Conservation (phyloP, 345 rosid species). For the Conringia planisiliqua region DNA sequence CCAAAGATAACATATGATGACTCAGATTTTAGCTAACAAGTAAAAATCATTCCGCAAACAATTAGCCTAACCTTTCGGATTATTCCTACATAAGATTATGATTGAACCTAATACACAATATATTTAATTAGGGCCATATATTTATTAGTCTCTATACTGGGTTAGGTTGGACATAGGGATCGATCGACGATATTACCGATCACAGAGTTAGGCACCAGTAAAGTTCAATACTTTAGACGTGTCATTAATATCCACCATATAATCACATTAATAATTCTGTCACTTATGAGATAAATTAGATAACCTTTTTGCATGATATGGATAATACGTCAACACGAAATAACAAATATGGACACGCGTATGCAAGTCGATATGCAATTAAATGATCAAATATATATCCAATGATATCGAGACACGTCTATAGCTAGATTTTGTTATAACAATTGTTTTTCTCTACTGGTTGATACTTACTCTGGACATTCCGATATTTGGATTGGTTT, state of each 20-base stretch:
- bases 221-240: conserved; percentile 7
- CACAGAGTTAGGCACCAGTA: conserved; percentile 18
- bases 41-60: not conserved
- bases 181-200: not conserved
- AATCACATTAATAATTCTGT: not conserved
- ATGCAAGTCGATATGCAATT: not conserved
- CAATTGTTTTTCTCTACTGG: not conserved
- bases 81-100: not conserved
- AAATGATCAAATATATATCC: not conserved
- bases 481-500: no score
- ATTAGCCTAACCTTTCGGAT: not conserved
- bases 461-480: no score
- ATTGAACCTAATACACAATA: not conserved
- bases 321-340: conserved; percentile 1
- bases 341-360: not conserved
- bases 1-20: not conserved
- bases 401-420: not conserved
- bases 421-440: not conserved
- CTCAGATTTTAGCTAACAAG: not conserved
- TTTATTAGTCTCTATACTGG: not conserved
- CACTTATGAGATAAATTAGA: not conserved
- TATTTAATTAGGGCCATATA: no score
- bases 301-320: not conserved
- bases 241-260: conserved; percentile 4
- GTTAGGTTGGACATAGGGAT: conserved; percentile 2